These are phyloP conservation scores for Pestalotiopsis sp. DNA, from an alignment of 2,329 filamentous ascomycete genomes.

Conservation along the genomic window DNA sequence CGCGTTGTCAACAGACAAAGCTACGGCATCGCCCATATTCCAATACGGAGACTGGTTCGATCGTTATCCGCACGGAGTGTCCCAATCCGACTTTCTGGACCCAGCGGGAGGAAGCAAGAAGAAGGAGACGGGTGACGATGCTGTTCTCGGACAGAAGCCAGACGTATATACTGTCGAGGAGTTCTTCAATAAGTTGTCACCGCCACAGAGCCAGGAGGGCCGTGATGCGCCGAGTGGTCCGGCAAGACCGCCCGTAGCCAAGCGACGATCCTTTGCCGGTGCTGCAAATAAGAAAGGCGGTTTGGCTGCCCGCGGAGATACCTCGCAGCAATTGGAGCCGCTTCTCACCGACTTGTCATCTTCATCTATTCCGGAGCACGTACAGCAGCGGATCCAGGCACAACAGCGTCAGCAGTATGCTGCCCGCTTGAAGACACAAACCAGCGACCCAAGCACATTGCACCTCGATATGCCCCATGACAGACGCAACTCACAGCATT, in stretches of 20 bases:
- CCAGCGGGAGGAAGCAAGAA: slow-evolving; percentile 61
- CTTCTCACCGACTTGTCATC: slow-evolving; percentile 36
- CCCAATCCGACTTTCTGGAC: slow-evolving; percentile 79
- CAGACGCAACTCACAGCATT: slow-evolving; percentile 35
- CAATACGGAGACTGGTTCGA: slow-evolving; percentile 99
- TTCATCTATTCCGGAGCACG: slow-evolving; percentile 30
- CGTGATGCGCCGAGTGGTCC: slow-evolving; percentile 31
- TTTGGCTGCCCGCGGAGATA: slow-evolving; percentile 33
- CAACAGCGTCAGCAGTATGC: slow-evolving; percentile 38
- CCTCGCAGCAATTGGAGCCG: slow-evolving; percentile 36
- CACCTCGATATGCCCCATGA: slow-evolving; percentile 26
- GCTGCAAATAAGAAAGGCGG: slow-evolving; percentile 31
- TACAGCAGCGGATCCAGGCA: slow-evolving; percentile 33
- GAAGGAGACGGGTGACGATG: slow-evolving; percentile 81
- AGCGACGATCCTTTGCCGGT: slow-evolving; percentile 36
- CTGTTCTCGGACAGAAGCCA: slow-evolving; percentile 82
- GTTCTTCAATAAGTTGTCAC: slow-evolving; percentile 81
- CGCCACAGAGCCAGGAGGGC: slow-evolving; percentile 53
- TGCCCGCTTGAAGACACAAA: slow-evolving; percentile 39
- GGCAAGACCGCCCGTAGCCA: slow-evolving; percentile 25
- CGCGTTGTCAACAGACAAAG: slow-evolving; percentile 46
- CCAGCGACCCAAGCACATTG: slow-evolving; percentile 39
- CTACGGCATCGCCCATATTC: slow-evolving; percentile 66
- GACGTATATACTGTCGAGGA: slow-evolving; percentile 94
- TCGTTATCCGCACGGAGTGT: slow-evolving; percentile 88